Evolutionary conservation across 345 rosid species (phyloP), one percentile per base, ranked within the genome.

Genomic region (Mangifera indica): DNA sequence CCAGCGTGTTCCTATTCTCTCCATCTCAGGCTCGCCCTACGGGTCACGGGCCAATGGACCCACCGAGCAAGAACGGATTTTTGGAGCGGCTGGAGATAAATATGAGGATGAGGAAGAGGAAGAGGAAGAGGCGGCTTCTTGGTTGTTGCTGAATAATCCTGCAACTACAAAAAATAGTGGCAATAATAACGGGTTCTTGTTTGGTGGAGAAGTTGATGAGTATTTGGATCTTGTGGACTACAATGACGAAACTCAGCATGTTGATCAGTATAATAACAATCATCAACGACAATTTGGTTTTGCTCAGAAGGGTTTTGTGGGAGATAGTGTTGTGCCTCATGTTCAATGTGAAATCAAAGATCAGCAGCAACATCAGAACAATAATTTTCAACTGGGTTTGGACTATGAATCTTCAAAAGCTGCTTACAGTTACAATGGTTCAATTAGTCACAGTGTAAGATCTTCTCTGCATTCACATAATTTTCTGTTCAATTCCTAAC

Each of bases 181-280:
- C 7, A 69, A 14, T 24, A 85, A 65, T 24, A 85, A 80, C 69
- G 91, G 91, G 2, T 86, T 86, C 76, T 59, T 87, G 81, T 87
- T 91, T 54, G 79, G 81, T 51, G 92, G 79, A 4, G 88, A 83
- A 64, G 87, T 72, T 8, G 91, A 87, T 57, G 97, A 93, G 76
- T 93, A 88, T 78, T 82, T 93, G 80, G 94, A 91, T 72, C 85
- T 93, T n/a, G 81, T 84, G 37, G 97, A 89, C 74, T 93, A 87
- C 74, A 85, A 81, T 61, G 73, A 76, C 46, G 92, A 84, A 80
- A 83, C 78, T 75, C 91, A 80, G 56, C 82, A 73, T 26, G 65
- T 68, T 61, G 86, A 78, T 71, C 87, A 83, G 42, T 81, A 81
- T 46, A 65, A 62, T 56, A 9, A 49, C 14, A 13, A 55, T 17